phyloP scores from a whole-genome alignment of 2,329 filamentous ascomycete genomes.

The Chrysosporium keratinophilum region DNA sequence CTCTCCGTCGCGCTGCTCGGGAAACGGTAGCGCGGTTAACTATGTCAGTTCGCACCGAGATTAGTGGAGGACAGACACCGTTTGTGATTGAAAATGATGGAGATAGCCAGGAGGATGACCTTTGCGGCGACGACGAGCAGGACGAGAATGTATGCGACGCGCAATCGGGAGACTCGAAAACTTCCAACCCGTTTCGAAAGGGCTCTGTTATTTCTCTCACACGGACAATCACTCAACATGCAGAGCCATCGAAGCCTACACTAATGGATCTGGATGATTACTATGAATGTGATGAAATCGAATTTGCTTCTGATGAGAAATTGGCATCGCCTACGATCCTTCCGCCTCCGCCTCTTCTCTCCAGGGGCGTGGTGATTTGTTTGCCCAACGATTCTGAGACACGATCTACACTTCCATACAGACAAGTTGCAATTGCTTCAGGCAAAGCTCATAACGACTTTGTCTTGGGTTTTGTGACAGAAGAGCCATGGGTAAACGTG shows the following conservation, averaged over 20 bases:
- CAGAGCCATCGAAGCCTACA: constrained; percentile 23
- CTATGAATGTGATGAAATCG: constrained; percentile 12
- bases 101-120: not conserved
- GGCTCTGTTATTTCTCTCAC: constrained; percentile 36
- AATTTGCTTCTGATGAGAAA: constrained; percentile 2
- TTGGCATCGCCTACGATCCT: not conserved
- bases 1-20: constrained; percentile 33
- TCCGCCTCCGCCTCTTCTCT: constrained; percentile 27
- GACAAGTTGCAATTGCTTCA: constrained; percentile 28
- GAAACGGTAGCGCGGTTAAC: constrained; percentile 32
- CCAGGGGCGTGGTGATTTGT: constrained; percentile 30
- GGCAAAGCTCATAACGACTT: constrained; percentile 34
- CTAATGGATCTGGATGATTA: constrained; percentile 7
- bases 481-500: constrained; percentile 29
- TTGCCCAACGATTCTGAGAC: constrained; percentile 26
- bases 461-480: constrained; percentile 30
- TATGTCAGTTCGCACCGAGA: constrained; percentile 34
- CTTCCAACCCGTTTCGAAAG: constrained; percentile 23
- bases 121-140: not conserved
- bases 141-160: constrained; percentile 18
- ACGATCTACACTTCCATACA: constrained; percentile 27
- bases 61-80: constrained; percentile 21
- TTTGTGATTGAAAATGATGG: not conserved
- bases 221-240: constrained; percentile 30
- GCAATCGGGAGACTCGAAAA: not conserved